Evolutionary conservation across 2,329 filamentous ascomycete genomes (phyloP).

Genomic region (Cladobotryum protrusum): DNA sequence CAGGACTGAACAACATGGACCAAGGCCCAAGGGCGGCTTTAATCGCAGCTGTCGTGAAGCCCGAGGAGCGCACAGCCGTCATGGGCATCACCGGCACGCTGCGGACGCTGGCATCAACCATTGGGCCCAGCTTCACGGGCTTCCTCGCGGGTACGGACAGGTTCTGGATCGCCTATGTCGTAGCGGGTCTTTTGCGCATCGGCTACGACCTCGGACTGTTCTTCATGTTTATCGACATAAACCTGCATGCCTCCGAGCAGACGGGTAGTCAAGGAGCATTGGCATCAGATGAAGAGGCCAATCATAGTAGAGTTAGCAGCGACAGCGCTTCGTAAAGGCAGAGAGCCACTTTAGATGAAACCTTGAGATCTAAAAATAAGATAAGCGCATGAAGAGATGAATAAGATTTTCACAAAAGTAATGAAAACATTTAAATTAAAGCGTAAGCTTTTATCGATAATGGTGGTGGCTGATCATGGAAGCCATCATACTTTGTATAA

Average conservation of each 20-base stretch:
- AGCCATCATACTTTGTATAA: too few species aligned
- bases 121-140: slow-evolving; percentile 50
- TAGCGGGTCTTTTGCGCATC: slow-evolving; percentile 46
- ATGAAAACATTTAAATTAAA: too few species aligned
- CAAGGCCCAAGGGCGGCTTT: slow-evolving; percentile 61
- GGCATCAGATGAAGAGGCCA: slow-evolving; percentile 4
- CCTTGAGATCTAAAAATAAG: too few species aligned
- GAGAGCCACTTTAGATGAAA: too few species aligned
- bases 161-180: slow-evolving; percentile 59
- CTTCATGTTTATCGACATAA: slow-evolving; percentile 53
- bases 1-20: slow-evolving; percentile 63
- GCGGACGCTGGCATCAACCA: slow-evolving; percentile 51
- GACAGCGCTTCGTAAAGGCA: too few species aligned
- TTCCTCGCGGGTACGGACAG: slow-evolving; percentile 43
- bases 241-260: slow-evolving; percentile 40
- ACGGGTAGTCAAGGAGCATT: background rate
- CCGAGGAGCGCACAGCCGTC: slow-evolving; percentile 61
- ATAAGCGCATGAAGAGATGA: too few species aligned
- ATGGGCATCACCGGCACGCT: slow-evolving; percentile 62
- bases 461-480: too few species aligned
- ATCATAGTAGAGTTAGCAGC: too few species aligned
- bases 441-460: too few species aligned
- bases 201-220: slow-evolving; percentile 55
- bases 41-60: slow-evolving; percentile 59
- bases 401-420: too few species aligned